These are phyloP conservation scores for Penicillium corylophilum DNA, from an alignment of 2,329 filamentous ascomycete genomes.

Conservation along the genomic window DNA sequence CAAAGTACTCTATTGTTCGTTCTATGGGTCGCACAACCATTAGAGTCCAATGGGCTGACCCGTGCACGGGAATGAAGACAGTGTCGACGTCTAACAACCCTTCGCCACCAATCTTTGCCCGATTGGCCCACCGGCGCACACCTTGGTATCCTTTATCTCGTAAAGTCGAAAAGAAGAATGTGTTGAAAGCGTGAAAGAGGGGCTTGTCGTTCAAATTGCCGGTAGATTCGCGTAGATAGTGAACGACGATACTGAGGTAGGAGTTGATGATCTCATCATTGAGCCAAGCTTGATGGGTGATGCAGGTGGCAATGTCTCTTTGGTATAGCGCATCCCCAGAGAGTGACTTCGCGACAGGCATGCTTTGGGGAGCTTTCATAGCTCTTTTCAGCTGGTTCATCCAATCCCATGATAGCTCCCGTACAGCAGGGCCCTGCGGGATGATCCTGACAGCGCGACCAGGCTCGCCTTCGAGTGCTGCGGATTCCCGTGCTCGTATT, in stretches of 20 bases:
- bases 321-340: conserved; percentile 38
- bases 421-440: conserved; percentile 33
- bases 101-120: conserved; percentile 49
- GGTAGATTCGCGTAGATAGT: conserved; percentile 35
- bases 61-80: conserved; percentile 50
- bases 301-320: conserved; percentile 39
- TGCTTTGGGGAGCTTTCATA: conserved; percentile 25
- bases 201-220: conserved; percentile 39
- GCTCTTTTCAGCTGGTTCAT: conserved; percentile 32
- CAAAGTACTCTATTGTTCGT: conserved; percentile 49
- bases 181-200: conserved; percentile 45
- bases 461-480: conserved; percentile 17
- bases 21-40: conserved; percentile 45
- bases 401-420: conserved; percentile 39
- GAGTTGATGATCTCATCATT: conserved; percentile 50
- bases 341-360: conserved; percentile 32
- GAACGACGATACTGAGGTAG: conserved; percentile 44
- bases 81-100: conserved; percentile 46
- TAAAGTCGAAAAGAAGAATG: conserved; percentile 47
- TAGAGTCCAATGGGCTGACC: conserved; percentile 49
- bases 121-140: conserved; percentile 45
- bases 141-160: conserved; percentile 41
- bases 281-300: conserved; percentile 39
- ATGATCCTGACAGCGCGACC: conserved; percentile 20
- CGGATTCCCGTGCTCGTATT: conserved; percentile 26